A percentile compares a stretch with the other conserved stretches of the same genome.
Evolutionary conservation across 495 filamentous ascomycete species (phyloP).

Genomic region (Aspergillus indologenus): DNA sequence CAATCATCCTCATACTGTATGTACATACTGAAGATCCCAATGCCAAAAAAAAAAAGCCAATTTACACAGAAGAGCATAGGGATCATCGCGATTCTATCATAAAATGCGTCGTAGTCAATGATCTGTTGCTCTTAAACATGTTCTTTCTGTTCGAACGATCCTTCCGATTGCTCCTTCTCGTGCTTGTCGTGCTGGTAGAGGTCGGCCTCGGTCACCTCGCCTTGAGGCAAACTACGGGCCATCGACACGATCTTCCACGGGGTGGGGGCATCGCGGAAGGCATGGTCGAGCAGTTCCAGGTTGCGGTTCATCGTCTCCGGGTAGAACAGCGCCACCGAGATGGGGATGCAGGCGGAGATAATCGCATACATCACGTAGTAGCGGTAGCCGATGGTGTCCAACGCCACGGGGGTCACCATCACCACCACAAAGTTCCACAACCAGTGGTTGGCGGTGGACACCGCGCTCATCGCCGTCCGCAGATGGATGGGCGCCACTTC

Average conservation of each 20-base stretch:
- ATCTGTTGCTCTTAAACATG: background rate
- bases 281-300: conserved; percentile 63
- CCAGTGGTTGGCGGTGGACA: conserved; percentile 44
- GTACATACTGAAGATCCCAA: no score
- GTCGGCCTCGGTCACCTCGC: conserved; percentile 16
- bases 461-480: conserved; percentile 49
- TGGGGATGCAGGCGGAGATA: conserved; percentile 32
- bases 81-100: background rate
- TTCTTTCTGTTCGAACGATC: background rate
- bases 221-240: conserved; percentile 29
- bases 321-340: conserved; percentile 62
- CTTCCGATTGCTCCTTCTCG: background rate
- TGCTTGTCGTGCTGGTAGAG: background rate
- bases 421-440: conserved; percentile 55
- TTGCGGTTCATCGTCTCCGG: conserved; percentile 65
- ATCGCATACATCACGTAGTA: conserved; percentile 40
- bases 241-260: conserved; percentile 33
- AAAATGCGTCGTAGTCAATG: background rate
- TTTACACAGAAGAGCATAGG: no score
- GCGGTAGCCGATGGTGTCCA: conserved; percentile 20
- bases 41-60: no score
- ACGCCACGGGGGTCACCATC: conserved; percentile 48
- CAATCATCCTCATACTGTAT: no score
- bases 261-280: conserved; percentile 57
- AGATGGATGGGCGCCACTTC: conserved; percentile 54